phyloP scores from a whole-genome alignment of 495 filamentous ascomycete species.

The Cercophora sp. region DNA sequence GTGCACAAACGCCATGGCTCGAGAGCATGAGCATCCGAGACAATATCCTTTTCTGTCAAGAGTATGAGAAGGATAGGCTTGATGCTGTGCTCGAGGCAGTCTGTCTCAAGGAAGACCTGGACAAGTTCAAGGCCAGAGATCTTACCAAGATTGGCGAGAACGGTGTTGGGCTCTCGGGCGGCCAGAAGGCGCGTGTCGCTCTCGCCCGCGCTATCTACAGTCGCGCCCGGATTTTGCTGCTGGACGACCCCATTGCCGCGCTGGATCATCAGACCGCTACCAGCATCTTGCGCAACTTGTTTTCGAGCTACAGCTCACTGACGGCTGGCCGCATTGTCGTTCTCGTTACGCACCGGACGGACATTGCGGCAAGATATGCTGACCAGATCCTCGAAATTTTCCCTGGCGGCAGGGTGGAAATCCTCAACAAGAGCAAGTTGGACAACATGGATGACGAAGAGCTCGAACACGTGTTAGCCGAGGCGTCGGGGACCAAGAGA shows the following conservation, averaged over 20 bases:
- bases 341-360: conserved; percentile 75
- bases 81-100: conserved; percentile 86
- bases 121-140: conserved; percentile 85
- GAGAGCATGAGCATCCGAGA: conserved; percentile 87
- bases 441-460: conserved; percentile 23
- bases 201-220: conserved; percentile 93
- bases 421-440: conserved; percentile 40
- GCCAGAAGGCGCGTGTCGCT: conserved; percentile 89
- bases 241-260: conserved; percentile 94
- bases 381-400: conserved; percentile 64
- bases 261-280: conserved; percentile 86
- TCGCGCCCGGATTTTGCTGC: conserved; percentile 79
- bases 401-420: conserved; percentile 47
- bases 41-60: conserved; percentile 74
- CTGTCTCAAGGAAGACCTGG: conserved; percentile 86
- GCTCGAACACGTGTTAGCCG: conserved; percentile 18
- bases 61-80: conserved; percentile 76
- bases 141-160: conserved; percentile 93
- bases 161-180: conserved; percentile 92
- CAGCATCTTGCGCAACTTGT: conserved; percentile 62
- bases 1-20: conserved; percentile 82
- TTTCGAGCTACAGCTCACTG: conserved; percentile 48
- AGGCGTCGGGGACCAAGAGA: not conserved
- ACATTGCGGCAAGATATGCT: conserved; percentile 62
- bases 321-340: conserved; percentile 59